Base-by-base conservation (phyloP, 495 filamentous ascomycete genomes). In the Terfezia boudieri region DNA sequence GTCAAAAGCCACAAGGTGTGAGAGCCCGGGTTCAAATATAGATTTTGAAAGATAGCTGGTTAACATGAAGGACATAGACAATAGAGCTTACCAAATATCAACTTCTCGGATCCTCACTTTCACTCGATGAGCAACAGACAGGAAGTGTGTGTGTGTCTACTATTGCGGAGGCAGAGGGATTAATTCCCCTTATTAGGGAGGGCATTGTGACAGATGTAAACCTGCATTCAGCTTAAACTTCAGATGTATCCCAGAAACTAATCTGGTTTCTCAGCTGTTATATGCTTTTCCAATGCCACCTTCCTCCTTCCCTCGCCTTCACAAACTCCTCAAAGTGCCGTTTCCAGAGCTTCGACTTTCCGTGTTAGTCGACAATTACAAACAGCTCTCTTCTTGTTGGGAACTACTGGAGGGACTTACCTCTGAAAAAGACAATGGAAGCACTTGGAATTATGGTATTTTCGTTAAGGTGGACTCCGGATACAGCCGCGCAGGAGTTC, bases 1-100 rank as follows among this genome's bases (percentile, higher is more conserved):
- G 78, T 90, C 54, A 93, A 93, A 61, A 84, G 84, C 22, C 86
- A 93, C 63, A 94, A 93, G 68, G 84, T 81, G 63, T 50, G 62
- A 35, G 48, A 36, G 50, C 20, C 20, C 20, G 20, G 20, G 6
- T 46, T 53, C 55, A 16, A 57, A 41, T 49, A 20, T 37, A 23
- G 14, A n/a, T 26, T 5, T 32, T 20, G 17, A 35, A 37, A 32
- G 1, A 32, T 32, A 32, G 26, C 7, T 32, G 26, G 26, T 32
- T 32, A 32, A 32, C 26, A 14, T n/a, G 37, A 58, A 23, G 36
- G 16, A 62, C 63, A 6, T 59, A 86, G 79, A 92, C 86, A 0
- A 71, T 71, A 5, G 76, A 93, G 65, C 66, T 89, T 53, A 77
- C 86, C 23, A 71, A 72, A 49, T 68, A 90, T 17, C 86, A 93